phyloP scores from a whole-genome alignment of 257 asterid species.

The Henckelia pumila region DNA sequence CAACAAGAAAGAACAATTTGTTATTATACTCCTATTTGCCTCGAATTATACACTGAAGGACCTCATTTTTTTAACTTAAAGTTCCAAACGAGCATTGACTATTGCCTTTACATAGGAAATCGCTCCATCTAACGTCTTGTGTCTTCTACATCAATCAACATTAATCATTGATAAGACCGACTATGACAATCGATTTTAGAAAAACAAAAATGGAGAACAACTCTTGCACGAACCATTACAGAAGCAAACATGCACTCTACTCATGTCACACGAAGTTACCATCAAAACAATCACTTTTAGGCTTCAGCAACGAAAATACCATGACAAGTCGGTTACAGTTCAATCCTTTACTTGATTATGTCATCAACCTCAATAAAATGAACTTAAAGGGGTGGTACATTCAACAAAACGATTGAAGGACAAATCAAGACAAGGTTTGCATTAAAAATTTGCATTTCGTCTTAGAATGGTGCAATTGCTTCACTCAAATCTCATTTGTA shows the following conservation, averaged over 20 bases:
- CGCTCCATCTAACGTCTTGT: neutral
- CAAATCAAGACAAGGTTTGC: neutral
- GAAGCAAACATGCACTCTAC: neutral
- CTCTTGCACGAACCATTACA: neutral
- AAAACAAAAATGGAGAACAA: too few relatives aligned
- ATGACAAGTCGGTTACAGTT: neutral
- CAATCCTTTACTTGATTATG: neutral
- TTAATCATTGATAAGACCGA: neutral
- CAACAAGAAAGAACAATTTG: neutral
- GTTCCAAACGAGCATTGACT: neutral
- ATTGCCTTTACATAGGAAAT: neutral
- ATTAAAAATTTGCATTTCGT: neutral
- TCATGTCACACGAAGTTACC: neutral
- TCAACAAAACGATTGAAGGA: neutral
- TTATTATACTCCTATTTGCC: neutral
- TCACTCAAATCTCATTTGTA: conserved; percentile 21
- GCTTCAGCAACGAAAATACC: neutral
- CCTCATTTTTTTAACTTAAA: too few relatives aligned
- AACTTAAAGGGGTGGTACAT: neutral
- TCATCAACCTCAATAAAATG: neutral
- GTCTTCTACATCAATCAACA: neutral
- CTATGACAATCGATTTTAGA: neutral
- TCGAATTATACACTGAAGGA: neutral
- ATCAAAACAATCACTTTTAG: neutral
- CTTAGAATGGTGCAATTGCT: neutral